Percentiles rank a stretch among this genome's conserved stretches.
These are phyloP conservation scores for Zymoseptoria crescenta DNA, from an alignment of 2,329 filamentous ascomycete genomes.

Conservation along the genomic window DNA sequence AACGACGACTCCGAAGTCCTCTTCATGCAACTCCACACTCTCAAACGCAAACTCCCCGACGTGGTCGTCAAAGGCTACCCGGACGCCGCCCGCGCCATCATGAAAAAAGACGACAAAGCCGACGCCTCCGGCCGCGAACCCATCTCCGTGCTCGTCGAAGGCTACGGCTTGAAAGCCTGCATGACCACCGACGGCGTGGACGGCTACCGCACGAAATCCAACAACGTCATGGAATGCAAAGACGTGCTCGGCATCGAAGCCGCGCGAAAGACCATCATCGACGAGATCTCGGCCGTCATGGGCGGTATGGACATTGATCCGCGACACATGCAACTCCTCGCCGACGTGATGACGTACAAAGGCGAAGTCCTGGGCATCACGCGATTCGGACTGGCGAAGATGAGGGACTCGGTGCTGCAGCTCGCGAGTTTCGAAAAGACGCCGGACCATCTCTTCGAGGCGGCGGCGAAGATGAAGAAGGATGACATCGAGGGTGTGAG, in stretches of 20 bases:
- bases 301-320: constrained; percentile 91
- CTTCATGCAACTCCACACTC: constrained; percentile 71
- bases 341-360: constrained; percentile 99
- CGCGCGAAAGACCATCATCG: constrained; percentile 77
- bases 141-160: constrained; percentile 67
- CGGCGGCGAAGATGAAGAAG: constrained; percentile 82
- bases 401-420: constrained; percentile 88
- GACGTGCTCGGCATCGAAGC: constrained; percentile 93
- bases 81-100: constrained; percentile 77
- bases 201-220: constrained; percentile 65
- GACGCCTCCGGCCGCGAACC: constrained; percentile 57
- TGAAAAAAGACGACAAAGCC: constrained; percentile 64
- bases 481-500: constrained; percentile 89
- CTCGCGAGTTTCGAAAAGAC: constrained; percentile 97
- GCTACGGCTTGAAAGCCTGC: constrained; percentile 80
- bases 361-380: constrained; percentile 95
- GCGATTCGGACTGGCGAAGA: constrained; percentile 90
- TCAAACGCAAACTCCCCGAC: constrained; percentile 71
- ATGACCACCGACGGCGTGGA: constrained; percentile 92
- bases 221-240: constrained; percentile 82
- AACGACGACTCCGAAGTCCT: constrained; percentile 53
- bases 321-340: constrained; percentile 92
- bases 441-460: constrained; percentile 92
- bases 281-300: constrained; percentile 86
- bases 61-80: constrained; percentile 89